Conservation (phyloP, 768 basidiomycete genomes). For the Termitomyces sp. region DNA sequence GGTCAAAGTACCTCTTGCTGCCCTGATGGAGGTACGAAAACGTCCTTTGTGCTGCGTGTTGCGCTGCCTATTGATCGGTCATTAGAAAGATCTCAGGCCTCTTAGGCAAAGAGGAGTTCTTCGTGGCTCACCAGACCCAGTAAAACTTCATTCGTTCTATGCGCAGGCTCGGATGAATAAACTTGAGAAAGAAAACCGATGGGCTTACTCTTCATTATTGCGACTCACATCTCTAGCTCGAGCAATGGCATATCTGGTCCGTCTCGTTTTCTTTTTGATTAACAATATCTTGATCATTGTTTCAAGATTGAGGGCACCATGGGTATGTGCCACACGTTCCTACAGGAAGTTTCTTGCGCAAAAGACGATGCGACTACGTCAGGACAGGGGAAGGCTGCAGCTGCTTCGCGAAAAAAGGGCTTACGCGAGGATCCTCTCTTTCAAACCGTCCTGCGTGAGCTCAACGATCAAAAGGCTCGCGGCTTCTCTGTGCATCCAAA, state of each 20-base stretch:
- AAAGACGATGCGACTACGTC: constrained; percentile 26
- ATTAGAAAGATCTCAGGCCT: constrained; percentile 28
- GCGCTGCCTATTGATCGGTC: neutral
- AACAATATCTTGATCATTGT: neutral
- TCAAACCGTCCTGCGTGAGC: constrained; percentile 58
- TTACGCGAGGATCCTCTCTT: constrained; percentile 53
- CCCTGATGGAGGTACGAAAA: constrained; percentile 65
- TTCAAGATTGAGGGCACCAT: constrained; percentile 77
- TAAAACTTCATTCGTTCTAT: constrained; percentile 60
- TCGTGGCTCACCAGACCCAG: constrained; percentile 41
- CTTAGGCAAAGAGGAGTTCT: constrained; percentile 37
- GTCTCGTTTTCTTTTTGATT: constrained; percentile 16
- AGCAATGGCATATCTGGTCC: constrained; percentile 84
- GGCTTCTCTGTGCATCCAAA: constrained; percentile 81
- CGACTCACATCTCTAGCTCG: constrained; percentile 59
- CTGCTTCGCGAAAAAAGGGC: constrained; percentile 34
- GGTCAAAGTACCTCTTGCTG: constrained; percentile 62
- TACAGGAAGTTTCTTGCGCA: constrained; percentile 44
- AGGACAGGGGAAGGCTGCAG: constrained; percentile 31
- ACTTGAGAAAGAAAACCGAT: constrained; percentile 33
- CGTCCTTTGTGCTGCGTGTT: neutral
- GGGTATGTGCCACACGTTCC: constrained; percentile 65
- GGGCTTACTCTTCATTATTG: constrained; percentile 46
- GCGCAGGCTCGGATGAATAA: constrained; percentile 38
- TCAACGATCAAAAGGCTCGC: constrained; percentile 49